Conservation (phyloP, 1,284 basidiomycete species). For the Ganoderma lingzhi region DNA sequence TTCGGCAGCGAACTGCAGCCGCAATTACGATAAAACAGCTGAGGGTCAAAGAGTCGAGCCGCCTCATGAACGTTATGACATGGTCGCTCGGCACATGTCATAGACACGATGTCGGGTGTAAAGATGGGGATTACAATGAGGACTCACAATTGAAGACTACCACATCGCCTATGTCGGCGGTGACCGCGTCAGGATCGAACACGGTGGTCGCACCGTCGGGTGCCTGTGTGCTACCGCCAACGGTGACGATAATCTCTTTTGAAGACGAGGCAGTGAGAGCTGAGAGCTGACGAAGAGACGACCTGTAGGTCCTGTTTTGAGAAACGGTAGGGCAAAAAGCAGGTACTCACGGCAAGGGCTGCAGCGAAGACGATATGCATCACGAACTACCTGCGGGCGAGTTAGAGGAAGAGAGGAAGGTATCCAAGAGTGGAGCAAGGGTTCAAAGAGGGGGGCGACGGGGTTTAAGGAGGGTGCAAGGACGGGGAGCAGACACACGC, state of each 20-base stretch:
- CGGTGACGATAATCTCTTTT: conserved; percentile 52
- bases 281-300: conserved; percentile 28
- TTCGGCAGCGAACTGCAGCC: background rate
- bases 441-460: background rate
- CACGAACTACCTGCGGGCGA: conserved; percentile 20
- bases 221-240: conserved; percentile 52
- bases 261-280: conserved; percentile 39
- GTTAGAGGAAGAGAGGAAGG: conserved; percentile 15
- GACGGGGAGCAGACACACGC: background rate
- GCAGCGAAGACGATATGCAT: conserved; percentile 32
- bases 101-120: background rate
- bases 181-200: conserved; percentile 56
- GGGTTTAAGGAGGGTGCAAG: conserved; percentile 1
- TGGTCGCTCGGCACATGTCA: background rate
- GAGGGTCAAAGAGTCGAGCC: background rate
- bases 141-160: conserved; percentile 65
- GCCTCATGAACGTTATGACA: background rate
- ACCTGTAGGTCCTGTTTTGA: background rate
- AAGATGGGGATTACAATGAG: background rate
- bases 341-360: conserved; percentile 31
- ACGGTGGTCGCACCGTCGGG: conserved; percentile 50
- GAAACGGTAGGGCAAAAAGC: background rate
- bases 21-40: background rate
- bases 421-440: background rate
- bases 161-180: conserved; percentile 54